Evolutionary conservation across 768 basidiomycete species (phyloP), one percentile per base, ranked within the genome.

Genomic region (Psilocybe cyanescens): DNA sequence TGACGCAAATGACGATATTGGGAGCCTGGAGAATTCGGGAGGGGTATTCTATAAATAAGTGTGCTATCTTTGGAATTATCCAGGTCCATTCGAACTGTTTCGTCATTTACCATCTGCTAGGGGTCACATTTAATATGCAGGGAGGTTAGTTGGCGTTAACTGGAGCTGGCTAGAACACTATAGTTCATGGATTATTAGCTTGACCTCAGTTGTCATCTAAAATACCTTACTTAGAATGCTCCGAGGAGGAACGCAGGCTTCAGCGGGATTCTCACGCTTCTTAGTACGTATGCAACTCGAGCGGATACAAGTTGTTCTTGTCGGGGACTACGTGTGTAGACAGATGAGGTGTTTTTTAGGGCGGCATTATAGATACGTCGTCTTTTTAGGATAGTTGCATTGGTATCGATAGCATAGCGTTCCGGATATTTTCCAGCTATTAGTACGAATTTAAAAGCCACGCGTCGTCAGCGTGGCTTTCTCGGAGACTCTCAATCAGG

Each of bases 1-100:
- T 66, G 65, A 66, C 65, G 65, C 53, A 5, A 24, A 66, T 66
- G 65, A 66, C 65, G 65, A 61, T 51, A 12, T 24, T 28, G 63
- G 51, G 48, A 51, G 49, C 41, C 17, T n/a, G 28, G 31, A 29
- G 19, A 31, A 31, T 19, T 28, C 12, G 44, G 19, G 8, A 24
- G 53, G 41, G 19, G 14, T 33, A 31, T 2, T 33, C 59, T 53
- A 64, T 57, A 64, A 64, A 64, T 64, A 64, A 51, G 19, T 35
- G 9, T 53, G 12, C 33, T 35, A 30, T 51, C 14, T 51, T 51
- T 12, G 30, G 30, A 9, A 14, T 6, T n/a, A 11, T 44, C 14
- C 5, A 5, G 4, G 41, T 7, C 14, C 14, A n/a, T 16, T 24
- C 24, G 24, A 24, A 24, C 24, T 24, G 24, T 44, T 8, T 44